Percentiles rank a stretch among this genome's conserved stretches.
Evolutionary conservation across 176 grass and related monocot genomes (phyloP).

Genomic region (Bothriochloa decipiens): DNA sequence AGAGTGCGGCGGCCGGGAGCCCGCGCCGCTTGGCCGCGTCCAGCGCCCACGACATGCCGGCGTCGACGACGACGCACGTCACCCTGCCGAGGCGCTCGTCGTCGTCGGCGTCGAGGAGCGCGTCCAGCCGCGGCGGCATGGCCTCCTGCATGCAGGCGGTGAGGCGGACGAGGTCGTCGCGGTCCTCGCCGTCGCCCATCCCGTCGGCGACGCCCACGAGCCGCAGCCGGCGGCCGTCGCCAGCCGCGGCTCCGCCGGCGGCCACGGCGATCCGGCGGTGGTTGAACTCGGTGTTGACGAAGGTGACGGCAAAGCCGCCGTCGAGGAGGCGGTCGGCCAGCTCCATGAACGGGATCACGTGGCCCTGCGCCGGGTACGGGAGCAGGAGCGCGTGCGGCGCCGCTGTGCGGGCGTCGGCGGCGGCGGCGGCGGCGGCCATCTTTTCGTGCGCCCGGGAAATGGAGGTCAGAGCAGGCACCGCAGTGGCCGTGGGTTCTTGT

Average conservation of each 20-base stretch:
- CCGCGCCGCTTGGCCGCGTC: slow-evolving; percentile 33
- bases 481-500: no score
- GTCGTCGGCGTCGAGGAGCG: slow-evolving; percentile 22
- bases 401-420: no score
- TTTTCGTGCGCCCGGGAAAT: not conserved
- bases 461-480: no score
- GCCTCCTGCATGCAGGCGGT: slow-evolving; percentile 31
- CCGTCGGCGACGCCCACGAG: slow-evolving; percentile 45
- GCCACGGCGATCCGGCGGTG: slow-evolving; percentile 28
- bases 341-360: slow-evolving; percentile 66
- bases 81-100: slow-evolving; percentile 7
- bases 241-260: not conserved
- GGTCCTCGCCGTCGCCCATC: slow-evolving; percentile 38
- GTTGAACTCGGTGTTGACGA: slow-evolving; percentile 51
- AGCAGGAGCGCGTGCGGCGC: slow-evolving; percentile 49
- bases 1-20: slow-evolving; percentile 41
- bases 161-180: slow-evolving; percentile 35
- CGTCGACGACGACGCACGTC: slow-evolving; percentile 50
- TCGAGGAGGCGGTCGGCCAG: slow-evolving; percentile 62
- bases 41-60: slow-evolving; percentile 44
- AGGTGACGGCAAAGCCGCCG: slow-evolving; percentile 60
- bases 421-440: no score
- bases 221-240: not conserved
- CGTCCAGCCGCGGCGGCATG: slow-evolving; percentile 47
- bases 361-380: slow-evolving; percentile 62